Conservation (phyloP, 257 asterid species). For the Verbena officinalis region DNA sequence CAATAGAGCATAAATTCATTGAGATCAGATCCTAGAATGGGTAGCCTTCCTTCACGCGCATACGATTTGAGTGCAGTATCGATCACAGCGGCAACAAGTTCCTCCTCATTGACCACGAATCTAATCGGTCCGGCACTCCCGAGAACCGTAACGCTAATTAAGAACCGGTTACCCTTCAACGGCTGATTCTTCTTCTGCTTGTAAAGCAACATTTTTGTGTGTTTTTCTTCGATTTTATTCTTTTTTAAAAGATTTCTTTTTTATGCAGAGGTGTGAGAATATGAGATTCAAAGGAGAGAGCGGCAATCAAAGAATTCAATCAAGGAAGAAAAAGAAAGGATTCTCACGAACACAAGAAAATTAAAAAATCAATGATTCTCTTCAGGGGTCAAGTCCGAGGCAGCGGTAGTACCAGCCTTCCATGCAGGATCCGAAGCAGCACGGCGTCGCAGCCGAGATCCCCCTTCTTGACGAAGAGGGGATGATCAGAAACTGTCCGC, state of each 20-base stretch:
- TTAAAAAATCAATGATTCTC: neutral
- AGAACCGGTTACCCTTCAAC: conserved; percentile 61
- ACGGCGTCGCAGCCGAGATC: conserved; percentile 51
- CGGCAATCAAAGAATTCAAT: conserved; percentile 29
- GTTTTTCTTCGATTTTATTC: neutral
- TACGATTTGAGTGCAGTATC: conserved; percentile 79
- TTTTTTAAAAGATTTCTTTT: conserved; percentile 1
- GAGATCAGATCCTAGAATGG: conserved; percentile 78
- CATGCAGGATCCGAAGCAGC: conserved; percentile 82
- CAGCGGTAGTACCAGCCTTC: conserved; percentile 98
- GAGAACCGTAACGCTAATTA: conserved; percentile 71
- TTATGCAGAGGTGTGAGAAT: neutral
- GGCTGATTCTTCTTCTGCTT: conserved; percentile 83
- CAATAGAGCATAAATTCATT: conserved; percentile 68
- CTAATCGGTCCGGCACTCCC: conserved; percentile 97
- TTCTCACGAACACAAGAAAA: neutral
- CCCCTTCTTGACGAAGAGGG: conserved; percentile 71
- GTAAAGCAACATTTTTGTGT: conserved; percentile 60
- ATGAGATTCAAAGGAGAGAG: conserved; percentile 12
- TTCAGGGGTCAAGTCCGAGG: conserved; percentile 86
- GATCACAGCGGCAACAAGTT: conserved; percentile 71
- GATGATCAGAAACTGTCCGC: conserved; percentile 69
- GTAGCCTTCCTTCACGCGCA: conserved; percentile 91
- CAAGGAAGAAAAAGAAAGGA: neutral
- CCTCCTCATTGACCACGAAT: conserved; percentile 79